Base-by-base conservation (phyloP, 495 filamentous ascomycete genomes). In the Penicillium simplicissimum region DNA sequence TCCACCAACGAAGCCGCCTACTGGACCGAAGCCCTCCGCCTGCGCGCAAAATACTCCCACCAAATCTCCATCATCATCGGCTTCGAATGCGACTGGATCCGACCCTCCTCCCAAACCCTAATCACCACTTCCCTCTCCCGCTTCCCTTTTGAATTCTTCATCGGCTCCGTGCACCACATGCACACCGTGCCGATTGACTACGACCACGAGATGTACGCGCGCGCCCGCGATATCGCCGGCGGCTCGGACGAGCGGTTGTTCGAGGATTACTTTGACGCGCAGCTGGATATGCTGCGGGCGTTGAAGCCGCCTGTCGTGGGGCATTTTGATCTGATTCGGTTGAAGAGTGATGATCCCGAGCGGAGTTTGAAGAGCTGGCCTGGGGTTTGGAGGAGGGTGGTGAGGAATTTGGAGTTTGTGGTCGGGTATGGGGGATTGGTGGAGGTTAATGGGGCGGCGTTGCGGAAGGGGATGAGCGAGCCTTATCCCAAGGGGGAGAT, bases 41-140 rank as follows among this genome's bases (percentile, higher is more conserved):
- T 98, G n/a, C 88, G 89, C 36, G 63, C 76, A 7, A 83, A 80
- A 65, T 97, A 96, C 74, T 79, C 83, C 21, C 70, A 76, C 25
- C 78, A 88, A 62, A 96, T 98, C 72, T 77, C 85, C 48, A 81
- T 98, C 63, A 81, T 96, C 21, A 87, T 98, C 73, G 95, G 90
- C 48, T 96, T 97, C 73, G 96, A 98, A 72, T 83, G 83, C 57
- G 96, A 98, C 67, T 98, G 90, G 87, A 93, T 97, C 64, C 86
- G 92, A 3, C 83, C 87, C 0, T 78, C 78, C 14, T 93, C 90
- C 54, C 69, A 70, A 6, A 17, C 68, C 1, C 73, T 91, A 34
- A 86, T 96, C 51, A 59, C 76, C 9, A 59, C 67, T 9, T 84
- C 96, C 0, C 76, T 89, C 14, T 68, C 78, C 2, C 78, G 84